Evolutionary conservation across 169 alveolate genomes (phyloP), one percentile per base, ranked within the genome.

Genomic region (Ichthyophthirius multifiliis): DNA sequence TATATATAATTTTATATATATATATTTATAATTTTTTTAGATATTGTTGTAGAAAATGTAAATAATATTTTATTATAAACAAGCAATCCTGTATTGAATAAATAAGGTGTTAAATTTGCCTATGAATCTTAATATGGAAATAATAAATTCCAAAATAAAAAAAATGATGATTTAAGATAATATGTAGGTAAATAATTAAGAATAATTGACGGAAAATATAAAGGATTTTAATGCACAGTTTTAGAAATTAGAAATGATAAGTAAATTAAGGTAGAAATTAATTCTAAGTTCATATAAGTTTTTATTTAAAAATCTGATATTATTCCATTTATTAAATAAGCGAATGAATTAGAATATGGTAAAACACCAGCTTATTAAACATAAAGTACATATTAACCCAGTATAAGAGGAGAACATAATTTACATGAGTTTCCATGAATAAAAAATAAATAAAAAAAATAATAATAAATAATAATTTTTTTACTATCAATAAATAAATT

Each of bases 171-270:
- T 27, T 27, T 55, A 39, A 55, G 15, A 6, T 23, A 55, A 7
- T 55, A 55, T 27, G 71, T 55, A 10, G 71, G 71, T 20, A 55
- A 39, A 55, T 27, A 10, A 10, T 27, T 55, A 39, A 55, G 71
- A 55, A 55, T 55, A 13, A 55, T 55, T 18, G 71, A 39, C 12
- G 71, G 71, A 27, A 55, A 55, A 5, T 55, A 55, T 27, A 55
- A 55, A 27, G 71, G 71, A 55, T 55, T 55, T 27, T 27, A 55
- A 23, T 55, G 71, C 71, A 55, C 71, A 10, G 71, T 55, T 1
- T 27, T 27, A 15, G 71, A 55, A 10, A 55, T 55, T 27, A 55
- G 71, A 55, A 55, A 55, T 55, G 71, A 55, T 27, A n/a, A n/a
- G n/a, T 23, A 55, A 55, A 27, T 55, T n/a, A 55, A 55, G 71